Conservation (phyloP, 306 rosid species). For the Oxytropis ochrocephala region DNA sequence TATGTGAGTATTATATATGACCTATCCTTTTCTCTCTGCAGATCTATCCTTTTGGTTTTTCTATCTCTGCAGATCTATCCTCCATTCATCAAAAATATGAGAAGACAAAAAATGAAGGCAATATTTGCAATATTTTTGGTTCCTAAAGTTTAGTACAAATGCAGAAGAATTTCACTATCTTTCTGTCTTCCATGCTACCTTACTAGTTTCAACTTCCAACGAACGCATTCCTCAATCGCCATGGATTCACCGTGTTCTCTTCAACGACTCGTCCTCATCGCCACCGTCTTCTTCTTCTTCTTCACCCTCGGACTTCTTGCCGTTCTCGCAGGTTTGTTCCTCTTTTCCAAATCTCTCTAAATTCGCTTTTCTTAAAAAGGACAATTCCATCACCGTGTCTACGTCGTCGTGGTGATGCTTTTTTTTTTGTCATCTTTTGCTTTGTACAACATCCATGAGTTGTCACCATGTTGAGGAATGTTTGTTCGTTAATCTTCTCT, state of each 20-base stretch:
- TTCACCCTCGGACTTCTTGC: conserved; percentile 19
- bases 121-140: too few relatives aligned
- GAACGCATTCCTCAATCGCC: neutral
- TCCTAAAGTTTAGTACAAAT: too few relatives aligned
- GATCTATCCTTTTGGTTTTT: neutral
- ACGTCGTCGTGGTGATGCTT: neutral
- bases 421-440: neutral
- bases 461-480: neutral
- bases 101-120: too few relatives aligned
- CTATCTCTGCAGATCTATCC: conserved; percentile 5
- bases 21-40: neutral
- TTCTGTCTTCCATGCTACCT: neutral
- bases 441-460: conserved; percentile 3
- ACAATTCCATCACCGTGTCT: neutral
- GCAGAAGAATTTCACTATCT: too few relatives aligned
- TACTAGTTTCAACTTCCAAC: neutral
- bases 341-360: neutral
- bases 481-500: neutral
- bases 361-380: neutral
- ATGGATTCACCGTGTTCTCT: conserved; percentile 24
- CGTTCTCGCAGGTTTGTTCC: conserved; percentile 29
- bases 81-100: too few relatives aligned
- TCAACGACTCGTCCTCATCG: neutral
- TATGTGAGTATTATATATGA: neutral
- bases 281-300: conserved; percentile 7